Percentiles rank a stretch among this genome's conserved stretches.
Evolutionary conservation across 345 rosid species (phyloP).

Genomic region (Cardiospermum halicacabum): DNA sequence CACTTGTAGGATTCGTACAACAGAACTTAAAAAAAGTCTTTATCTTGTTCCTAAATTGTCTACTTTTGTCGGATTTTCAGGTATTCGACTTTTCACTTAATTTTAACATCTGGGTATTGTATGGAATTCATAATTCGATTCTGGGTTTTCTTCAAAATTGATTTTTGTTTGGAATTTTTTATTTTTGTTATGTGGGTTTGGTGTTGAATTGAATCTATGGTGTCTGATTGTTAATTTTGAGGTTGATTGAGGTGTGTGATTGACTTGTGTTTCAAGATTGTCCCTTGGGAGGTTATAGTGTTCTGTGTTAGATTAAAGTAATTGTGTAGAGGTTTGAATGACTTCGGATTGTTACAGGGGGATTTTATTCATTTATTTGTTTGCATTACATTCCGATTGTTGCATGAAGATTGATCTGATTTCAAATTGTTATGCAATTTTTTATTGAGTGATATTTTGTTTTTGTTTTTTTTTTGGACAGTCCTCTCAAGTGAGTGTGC

Average conservation of each 20-base stretch:
- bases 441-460: background rate
- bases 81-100: slow-evolving; percentile 14
- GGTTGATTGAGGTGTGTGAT: background rate
- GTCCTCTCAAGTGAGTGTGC: background rate
- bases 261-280: slow-evolving; percentile 10
- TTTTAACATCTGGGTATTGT: slow-evolving; percentile 23
- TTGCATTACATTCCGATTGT: background rate
- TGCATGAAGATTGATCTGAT: background rate
- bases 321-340: background rate
- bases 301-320: background rate
- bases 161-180: slow-evolving; percentile 18
- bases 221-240: background rate
- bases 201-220: background rate
- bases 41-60: slow-evolving; percentile 6
- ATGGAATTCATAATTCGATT: slow-evolving; percentile 14
- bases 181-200: slow-evolving; percentile 11
- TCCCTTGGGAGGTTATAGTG: background rate
- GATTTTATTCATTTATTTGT: slow-evolving; percentile 1
- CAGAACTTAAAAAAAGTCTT: background rate
- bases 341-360: background rate
- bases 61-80: slow-evolving; percentile 21
- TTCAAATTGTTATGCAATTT: background rate
- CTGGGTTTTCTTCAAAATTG: slow-evolving; percentile 15
- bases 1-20: background rate
- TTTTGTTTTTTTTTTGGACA: background rate